phyloP scores from a whole-genome alignment of 2,329 filamentous ascomycete species.

The Sclerotinia glacialis region DNA sequence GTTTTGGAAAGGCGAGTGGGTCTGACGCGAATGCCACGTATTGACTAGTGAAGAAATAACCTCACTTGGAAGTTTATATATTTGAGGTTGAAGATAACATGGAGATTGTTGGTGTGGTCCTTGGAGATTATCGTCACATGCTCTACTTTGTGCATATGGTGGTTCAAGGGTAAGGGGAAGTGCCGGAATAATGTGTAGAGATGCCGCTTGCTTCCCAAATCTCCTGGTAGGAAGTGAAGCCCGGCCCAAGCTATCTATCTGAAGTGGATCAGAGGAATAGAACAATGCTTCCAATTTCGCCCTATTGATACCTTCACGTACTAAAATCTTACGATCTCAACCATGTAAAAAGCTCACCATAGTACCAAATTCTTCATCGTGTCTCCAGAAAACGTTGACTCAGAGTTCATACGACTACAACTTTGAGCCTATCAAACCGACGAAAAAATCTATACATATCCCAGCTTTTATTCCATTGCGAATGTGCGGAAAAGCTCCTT shows the following conservation, averaged over 20 bases:
- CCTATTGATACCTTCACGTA: not conserved
- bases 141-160: not conserved
- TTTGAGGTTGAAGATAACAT: not conserved
- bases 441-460: not conserved
- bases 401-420: not conserved
- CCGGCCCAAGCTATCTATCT: not conserved
- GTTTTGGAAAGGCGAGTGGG: not conserved
- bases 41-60: not conserved
- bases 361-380: not conserved
- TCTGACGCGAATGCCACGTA: conserved; percentile 7
- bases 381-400: not conserved
- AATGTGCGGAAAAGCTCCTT: not conserved
- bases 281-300: not conserved
- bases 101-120: not conserved
- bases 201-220: not conserved
- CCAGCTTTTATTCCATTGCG: not conserved
- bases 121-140: not conserved
- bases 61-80: not conserved
- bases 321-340: not conserved
- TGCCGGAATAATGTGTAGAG: conserved; percentile 1
- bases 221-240: not conserved
- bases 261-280: not conserved
- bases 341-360: not conserved
- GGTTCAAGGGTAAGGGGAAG: not conserved
- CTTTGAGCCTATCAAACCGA: not conserved